phyloP scores from a whole-genome alignment of 1,284 basidiomycete species.

The Earliella scabrosa region DNA sequence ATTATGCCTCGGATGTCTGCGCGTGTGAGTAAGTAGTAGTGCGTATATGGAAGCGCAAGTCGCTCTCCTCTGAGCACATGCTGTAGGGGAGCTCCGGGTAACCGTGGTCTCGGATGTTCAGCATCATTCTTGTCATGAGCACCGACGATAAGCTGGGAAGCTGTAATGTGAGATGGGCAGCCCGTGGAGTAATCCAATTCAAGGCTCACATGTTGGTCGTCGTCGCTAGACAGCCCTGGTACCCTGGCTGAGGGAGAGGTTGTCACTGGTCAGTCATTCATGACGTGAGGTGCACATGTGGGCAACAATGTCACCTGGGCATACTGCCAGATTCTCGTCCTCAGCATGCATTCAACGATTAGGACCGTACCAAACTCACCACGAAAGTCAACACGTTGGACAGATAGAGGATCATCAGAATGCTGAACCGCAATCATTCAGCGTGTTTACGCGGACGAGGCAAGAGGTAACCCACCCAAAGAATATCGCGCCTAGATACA shows the following conservation, averaged over 20 bases:
- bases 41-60: no score
- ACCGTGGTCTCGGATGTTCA: conserved; percentile 9
- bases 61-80: no score
- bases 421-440: not conserved
- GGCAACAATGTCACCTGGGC: not conserved
- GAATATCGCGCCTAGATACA: not conserved
- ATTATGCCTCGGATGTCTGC: no score
- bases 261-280: not conserved
- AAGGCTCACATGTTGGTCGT: not conserved
- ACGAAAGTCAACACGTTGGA: conserved; percentile 1
- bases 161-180: not conserved
- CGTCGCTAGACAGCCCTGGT: not conserved
- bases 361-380: not conserved
- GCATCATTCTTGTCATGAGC: conserved; percentile 8
- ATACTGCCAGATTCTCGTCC: not conserved
- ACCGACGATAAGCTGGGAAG: not conserved
- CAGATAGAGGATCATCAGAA: conserved; percentile 1
- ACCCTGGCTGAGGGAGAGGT: not conserved
- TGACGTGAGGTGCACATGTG: no score
- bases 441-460: not conserved
- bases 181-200: not conserved
- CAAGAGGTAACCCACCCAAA: not conserved
- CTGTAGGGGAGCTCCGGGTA: no score
- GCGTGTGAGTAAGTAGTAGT: no score
- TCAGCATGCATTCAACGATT: not conserved